Evolutionary conservation across 768 basidiomycete genomes (phyloP), one percentile per base, ranked within the genome.

Genomic region (Rossbeevera mucosa): DNA sequence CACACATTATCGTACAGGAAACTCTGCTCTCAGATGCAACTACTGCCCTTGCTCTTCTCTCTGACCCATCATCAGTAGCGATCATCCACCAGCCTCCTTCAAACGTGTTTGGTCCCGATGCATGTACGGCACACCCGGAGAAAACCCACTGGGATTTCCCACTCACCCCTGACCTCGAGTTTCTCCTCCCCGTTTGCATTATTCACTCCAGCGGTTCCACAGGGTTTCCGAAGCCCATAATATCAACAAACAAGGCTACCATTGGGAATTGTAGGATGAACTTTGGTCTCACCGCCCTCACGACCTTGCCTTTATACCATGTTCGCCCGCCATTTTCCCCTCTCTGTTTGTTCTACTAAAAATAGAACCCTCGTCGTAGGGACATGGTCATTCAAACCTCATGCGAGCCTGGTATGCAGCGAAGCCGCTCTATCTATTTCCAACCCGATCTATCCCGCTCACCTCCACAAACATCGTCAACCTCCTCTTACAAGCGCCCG

Each of bases 201-300:
- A 46, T 67, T 7, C 66, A 66, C 43, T 66, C 66, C 60, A 74
- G 46, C 7, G 59, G 66, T 21, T 66, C 63, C 4, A 80, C 80
- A 7, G 81, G 79, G 0, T 75, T 71, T 46, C 79, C 78, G 2
- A 79, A 72, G 61, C 73, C 71, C 24, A 76, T 74, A 24, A 74
- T 28, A 2, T 26, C 26, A 26, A 26, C 6, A 3, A 26, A 76
- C 57, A 66, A 68, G 45, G 65, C 62, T 5, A 62, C 71, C n/a
- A 46, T 74, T 33, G 64, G 64, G 29, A 71, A 76, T 56, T 59
- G 68, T 51, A 59, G 69, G 47, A 59, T 69, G 60, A 67, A 74
- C 48, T 45, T 65, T 48, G 57, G 54, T 21, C 48, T 65, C 13
- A 48, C 41, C 7, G 54, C 46, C 30, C 56, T 66, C 22, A 54